These are phyloP conservation scores for Artemisia argyi DNA, from an alignment of 129 eudicot species.

Conservation along the genomic window DNA sequence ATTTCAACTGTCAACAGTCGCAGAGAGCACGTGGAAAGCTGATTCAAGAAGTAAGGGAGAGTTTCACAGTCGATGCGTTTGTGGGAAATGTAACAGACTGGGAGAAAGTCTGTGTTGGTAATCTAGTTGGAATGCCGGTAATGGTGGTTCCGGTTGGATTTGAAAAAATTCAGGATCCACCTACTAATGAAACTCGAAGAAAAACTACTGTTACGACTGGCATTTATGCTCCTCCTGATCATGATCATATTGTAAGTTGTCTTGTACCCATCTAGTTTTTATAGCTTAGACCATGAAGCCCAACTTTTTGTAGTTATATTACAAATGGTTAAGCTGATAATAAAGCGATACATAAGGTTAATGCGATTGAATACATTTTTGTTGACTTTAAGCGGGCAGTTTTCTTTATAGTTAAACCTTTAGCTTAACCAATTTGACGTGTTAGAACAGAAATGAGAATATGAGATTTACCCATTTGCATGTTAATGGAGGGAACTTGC, in stretches of 20 bases:
- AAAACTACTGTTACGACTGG: slow-evolving; percentile 72
- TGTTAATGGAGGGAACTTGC: neutral
- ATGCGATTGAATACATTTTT: neutral
- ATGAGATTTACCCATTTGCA: neutral
- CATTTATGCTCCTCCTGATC: slow-evolving; percentile 80
- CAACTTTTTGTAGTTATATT: no score
- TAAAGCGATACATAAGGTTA: neutral
- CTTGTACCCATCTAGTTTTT: neutral
- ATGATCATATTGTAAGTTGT: slow-evolving; percentile 79
- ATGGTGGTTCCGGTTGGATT: slow-evolving; percentile 84
- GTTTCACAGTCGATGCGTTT: slow-evolving; percentile 79
- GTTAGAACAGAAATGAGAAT: neutral
- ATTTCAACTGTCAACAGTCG: slow-evolving; percentile 43
- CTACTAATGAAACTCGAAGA: slow-evolving; percentile 48
- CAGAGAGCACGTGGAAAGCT: slow-evolving; percentile 87
- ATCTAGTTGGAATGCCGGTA: slow-evolving; percentile 91
- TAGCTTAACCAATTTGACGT: neutral
- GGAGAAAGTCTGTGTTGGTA: slow-evolving; percentile 88
- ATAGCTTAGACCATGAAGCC: neutral
- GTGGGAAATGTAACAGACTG: slow-evolving; percentile 85
- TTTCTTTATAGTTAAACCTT: neutral
- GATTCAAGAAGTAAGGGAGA: slow-evolving; percentile 59
- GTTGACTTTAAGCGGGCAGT: neutral
- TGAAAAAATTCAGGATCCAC: slow-evolving; percentile 49
- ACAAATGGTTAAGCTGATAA: no score